Evolutionary conservation across 257 asterid genomes (phyloP), one percentile per base, ranked within the genome.

Genomic region (Knoxia roxburghii): DNA sequence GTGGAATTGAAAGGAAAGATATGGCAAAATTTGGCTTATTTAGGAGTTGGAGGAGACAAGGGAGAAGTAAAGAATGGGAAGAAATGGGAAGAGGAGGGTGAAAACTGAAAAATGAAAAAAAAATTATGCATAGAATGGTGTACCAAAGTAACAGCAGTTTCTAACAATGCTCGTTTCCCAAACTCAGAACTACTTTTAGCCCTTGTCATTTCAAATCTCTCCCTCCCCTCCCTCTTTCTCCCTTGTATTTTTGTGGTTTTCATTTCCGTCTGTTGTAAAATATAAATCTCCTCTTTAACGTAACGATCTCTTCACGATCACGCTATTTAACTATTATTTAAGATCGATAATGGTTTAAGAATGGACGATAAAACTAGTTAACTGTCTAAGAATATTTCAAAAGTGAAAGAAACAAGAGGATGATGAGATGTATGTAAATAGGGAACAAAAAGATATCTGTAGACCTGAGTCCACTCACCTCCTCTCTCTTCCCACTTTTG

Each of bases 121-220:
- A 72, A 48, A 58, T 76, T 72, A 45, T 73, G 71, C 84, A 84
- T 66, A 72, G 78, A 75, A 73, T 79, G 45, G 82, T 77, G 83
- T 50, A 79, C 80, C 81, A 78, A 81, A 74, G 75, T 60, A 65
- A 73, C 64, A 26, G 56, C 45, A 52, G 70, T 23, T 37, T 23
- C 26, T 53, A 77, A 73, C 82, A 80, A 75, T 74, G 72, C 82
- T 70, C 80, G 60, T 61, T 84, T 86, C 85, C 83, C 78, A 33
- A 66, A 66, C 52, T 24, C 48, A 66, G 71, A 52, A 66, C 72
- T n/a, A n/a, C n/a, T 74, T 73, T 62, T 40, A 71, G 74, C 77
- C 79, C 81, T 79, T 74, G 85, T 82, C 90, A 82, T 76, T 68
- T 84, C 86, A 68, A 65, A 62, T 46, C 62, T 74, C 72, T 55